Base-by-base conservation (phyloP, 2,329 filamentous ascomycete genomes). In the Cyanodermella asteris region DNA sequence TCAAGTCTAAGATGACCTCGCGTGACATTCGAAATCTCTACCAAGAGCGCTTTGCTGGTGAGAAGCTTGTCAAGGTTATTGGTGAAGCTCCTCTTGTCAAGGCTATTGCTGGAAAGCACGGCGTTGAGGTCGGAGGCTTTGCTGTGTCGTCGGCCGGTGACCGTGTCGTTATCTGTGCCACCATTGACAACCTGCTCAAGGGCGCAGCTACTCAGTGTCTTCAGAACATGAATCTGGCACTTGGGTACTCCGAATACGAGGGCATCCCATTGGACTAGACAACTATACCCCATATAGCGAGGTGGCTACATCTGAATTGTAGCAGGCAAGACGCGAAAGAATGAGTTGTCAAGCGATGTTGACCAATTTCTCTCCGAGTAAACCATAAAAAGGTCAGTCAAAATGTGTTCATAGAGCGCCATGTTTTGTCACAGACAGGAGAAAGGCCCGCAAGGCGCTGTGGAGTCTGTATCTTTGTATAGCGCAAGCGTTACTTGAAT, bases 221-320 rank as follows among this genome's bases (percentile, higher is more conserved):
- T 47, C 82, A 90, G 59, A 91, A 91, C 51, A 87, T 91, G 77
- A 91, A 91, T 50, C 58, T 91, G 30, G 73, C 77, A n/a, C 61
- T 90, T 7, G 80, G 80, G 22, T 90, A 84, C 44, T 70, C 66
- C 22, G 80, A 91, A 53, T 91, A 80, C 42, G 75, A 90, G 44
- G 80, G 80, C 20, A 90, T 91, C 36, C 78, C 78, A 17, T 41
- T 64, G 30, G 50, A 62, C 30, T 61, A 47, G 38, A 18, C 12
- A n/a, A n/a, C n/a, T n/a, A n/a, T n/a, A n/a, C n/a, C n/a, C n/a
- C n/a, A n/a, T n/a, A n/a, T n/a, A n/a, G n/a, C n/a, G n/a, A n/a
- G n/a, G n/a, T n/a, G n/a, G n/a, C n/a, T n/a, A n/a, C n/a, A n/a
- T n/a, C n/a, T n/a, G n/a, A n/a, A n/a, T n/a, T n/a, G n/a, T n/a